A percentile compares a stretch with the other conserved stretches of the same genome.
phyloP scores from a whole-genome alignment of 768 basidiomycete species.

The Calocera viscosa region DNA sequence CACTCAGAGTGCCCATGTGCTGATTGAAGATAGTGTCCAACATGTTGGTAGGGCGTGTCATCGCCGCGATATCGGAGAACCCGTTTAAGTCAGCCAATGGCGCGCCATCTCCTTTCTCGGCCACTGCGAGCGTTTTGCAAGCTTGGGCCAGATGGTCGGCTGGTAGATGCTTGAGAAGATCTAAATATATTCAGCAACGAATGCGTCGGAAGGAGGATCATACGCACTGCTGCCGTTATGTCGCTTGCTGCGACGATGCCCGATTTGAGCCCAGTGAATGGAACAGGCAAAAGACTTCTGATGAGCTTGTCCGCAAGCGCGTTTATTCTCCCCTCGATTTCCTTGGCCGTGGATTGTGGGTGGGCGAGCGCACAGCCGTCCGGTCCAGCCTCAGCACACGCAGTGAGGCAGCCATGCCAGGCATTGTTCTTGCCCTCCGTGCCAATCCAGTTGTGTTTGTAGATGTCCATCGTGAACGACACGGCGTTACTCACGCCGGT shows the following conservation, averaged over 20 bases:
- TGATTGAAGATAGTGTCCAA: conserved; percentile 15
- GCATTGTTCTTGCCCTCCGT: background rate
- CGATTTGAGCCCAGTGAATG: conserved; percentile 10
- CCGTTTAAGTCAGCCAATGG: background rate
- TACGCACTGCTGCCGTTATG: conserved; percentile 13
- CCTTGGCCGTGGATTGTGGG: conserved; percentile 9
- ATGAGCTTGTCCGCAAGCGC: conserved; percentile 8
- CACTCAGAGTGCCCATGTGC: background rate
- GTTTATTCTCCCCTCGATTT: background rate
- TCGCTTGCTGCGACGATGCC: conserved; percentile 12
- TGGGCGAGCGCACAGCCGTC: conserved; percentile 12
- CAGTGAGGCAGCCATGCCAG: conserved; percentile 15
- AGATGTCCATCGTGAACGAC: background rate
- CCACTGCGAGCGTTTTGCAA: conserved; percentile 12
- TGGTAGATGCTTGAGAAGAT: conserved; percentile 10
- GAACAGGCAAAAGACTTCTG: conserved; percentile 11
- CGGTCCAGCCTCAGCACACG: conserved; percentile 15
- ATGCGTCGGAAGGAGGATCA: background rate
- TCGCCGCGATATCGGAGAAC: background rate
- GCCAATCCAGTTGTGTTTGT: background rate
- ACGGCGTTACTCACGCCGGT: conserved; percentile 10
- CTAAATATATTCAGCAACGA: conserved; percentile 10
- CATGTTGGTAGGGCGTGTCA: background rate
- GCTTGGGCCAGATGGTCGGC: conserved; percentile 12
- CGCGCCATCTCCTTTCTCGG: conserved; percentile 11